Conservation (phyloP, 495 filamentous ascomycete genomes). For the Usnea hakonensis region DNA sequence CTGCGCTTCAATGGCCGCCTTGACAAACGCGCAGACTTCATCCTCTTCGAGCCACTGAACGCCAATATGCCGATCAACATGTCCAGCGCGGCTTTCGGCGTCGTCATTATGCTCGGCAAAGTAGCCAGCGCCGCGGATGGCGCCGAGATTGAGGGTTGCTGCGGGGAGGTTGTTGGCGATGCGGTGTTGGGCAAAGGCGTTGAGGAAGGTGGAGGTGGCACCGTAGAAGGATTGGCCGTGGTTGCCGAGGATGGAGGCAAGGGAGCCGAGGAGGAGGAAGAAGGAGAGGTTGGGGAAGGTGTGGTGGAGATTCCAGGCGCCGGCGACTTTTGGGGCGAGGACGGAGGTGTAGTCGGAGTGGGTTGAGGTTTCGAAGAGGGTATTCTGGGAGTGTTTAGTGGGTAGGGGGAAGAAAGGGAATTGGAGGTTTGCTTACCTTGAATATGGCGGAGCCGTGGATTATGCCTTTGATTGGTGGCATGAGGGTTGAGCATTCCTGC, state of each 20-base stretch:
- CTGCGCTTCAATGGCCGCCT: neutral
- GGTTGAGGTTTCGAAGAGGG: neutral
- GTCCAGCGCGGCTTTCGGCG: neutral
- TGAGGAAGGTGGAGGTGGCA: conserved; percentile 26
- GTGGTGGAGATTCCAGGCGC: conserved; percentile 25
- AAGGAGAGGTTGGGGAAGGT: conserved; percentile 33
- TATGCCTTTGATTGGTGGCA: neutral
- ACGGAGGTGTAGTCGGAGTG: neutral
- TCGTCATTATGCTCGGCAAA: neutral
- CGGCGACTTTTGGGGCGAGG: conserved; percentile 28
- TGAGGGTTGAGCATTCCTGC: neutral
- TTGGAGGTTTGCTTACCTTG: neutral
- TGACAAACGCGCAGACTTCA: neutral
- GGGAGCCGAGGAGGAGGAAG: conserved; percentile 43
- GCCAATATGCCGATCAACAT: neutral
- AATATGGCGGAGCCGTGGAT: neutral
- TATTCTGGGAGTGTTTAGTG: neutral
- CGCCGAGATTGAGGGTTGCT: conserved; percentile 10
- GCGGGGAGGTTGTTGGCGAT: conserved; percentile 17
- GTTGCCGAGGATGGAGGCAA: conserved; percentile 36
- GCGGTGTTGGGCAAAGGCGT: conserved; percentile 19
- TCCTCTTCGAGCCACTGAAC: neutral
- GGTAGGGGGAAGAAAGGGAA: neutral
- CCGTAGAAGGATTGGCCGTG: conserved; percentile 39
- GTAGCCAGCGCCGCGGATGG: neutral